Evolutionary conservation across 2,329 filamentous ascomycete genomes (phyloP).

Genomic region (Penicillium sp.): DNA sequence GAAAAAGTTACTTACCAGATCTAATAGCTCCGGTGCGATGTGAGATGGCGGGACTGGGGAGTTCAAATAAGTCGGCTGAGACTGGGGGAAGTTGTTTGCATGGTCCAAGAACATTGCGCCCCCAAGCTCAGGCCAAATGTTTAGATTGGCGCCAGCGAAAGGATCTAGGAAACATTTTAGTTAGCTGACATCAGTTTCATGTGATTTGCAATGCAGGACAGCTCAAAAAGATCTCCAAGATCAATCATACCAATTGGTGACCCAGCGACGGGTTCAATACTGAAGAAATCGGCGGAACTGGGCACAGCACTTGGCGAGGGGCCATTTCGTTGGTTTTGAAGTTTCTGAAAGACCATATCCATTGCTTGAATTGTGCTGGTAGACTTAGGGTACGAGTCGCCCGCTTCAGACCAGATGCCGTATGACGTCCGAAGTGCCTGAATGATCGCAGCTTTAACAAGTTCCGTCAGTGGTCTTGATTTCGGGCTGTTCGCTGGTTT

Average conservation of each 20-base stretch:
- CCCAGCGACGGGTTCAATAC: not conserved
- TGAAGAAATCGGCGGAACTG: not conserved
- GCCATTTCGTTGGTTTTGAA: not conserved
- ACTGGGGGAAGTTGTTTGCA: not conserved
- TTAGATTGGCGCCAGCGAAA: not conserved
- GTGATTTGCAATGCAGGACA: not conserved
- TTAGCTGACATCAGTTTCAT: not conserved
- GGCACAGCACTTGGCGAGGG: not conserved
- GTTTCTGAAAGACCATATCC: conserved; percentile 3
- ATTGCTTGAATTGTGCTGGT: conserved; percentile 4
- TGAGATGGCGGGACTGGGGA: not conserved
- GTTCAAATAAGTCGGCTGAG: not conserved
- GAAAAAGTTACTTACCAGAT: conserved; percentile 1
- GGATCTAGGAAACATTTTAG: not conserved
- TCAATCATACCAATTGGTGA: not conserved
- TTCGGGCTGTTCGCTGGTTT: not conserved
- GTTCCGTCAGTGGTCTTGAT: not conserved
- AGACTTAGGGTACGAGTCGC: not conserved
- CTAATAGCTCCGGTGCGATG: conserved; percentile 7
- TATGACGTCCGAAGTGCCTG: conserved; percentile 7
- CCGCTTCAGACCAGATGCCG: conserved; percentile 2
- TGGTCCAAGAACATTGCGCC: conserved; percentile 6
- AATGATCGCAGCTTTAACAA: conserved; percentile 3
- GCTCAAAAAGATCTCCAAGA: not conserved
- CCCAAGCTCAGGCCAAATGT: not conserved